These are phyloP conservation scores for Penicillium robsamsonii DNA, from an alignment of 495 filamentous ascomycete genomes.

Conservation along the genomic window DNA sequence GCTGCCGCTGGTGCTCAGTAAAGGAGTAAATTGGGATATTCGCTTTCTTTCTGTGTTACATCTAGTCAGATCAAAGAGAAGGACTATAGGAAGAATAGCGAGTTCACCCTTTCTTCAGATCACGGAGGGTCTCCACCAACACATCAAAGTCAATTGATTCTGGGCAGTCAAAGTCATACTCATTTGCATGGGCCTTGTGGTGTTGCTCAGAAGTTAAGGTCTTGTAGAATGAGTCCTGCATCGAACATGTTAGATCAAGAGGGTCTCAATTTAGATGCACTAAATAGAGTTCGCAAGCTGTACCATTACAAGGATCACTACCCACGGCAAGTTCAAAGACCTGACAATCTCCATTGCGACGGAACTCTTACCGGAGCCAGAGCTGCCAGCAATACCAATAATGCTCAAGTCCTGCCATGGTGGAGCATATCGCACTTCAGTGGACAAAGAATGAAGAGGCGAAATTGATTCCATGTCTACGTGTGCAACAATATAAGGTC, in stretches of 20 bases:
- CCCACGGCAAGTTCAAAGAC: slow-evolving; percentile 91
- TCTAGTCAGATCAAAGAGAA: slow-evolving; percentile 13
- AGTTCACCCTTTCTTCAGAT: slow-evolving; percentile 86
- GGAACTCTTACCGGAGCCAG: slow-evolving; percentile 96
- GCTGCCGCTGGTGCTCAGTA: slow-evolving; percentile 78
- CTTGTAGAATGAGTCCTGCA: slow-evolving; percentile 95
- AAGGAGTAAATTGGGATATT: slow-evolving; percentile 97
- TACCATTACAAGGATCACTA: slow-evolving; percentile 96
- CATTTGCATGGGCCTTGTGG: slow-evolving; percentile 73
- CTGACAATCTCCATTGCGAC: slow-evolving; percentile 87
- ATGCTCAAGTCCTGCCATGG: slow-evolving; percentile 94
- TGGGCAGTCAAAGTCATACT: slow-evolving; percentile 95
- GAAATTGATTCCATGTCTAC: slow-evolving; percentile 45
- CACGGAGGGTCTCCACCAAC: slow-evolving; percentile 73
- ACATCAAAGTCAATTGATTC: slow-evolving; percentile 93
- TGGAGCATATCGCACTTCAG: slow-evolving; percentile 73
- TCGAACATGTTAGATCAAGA: slow-evolving; percentile 24
- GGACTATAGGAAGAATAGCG: neutral
- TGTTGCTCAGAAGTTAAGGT: slow-evolving; percentile 71
- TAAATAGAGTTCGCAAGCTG: slow-evolving; percentile 16
- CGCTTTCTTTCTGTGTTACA: slow-evolving; percentile 70
- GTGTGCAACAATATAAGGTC: slow-evolving; percentile 6
- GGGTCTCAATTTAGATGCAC: neutral
- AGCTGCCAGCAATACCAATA: slow-evolving; percentile 93
- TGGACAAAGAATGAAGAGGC: slow-evolving; percentile 42